Conservation (phyloP, 345 rosid species). For the Linum usitatissimum region DNA sequence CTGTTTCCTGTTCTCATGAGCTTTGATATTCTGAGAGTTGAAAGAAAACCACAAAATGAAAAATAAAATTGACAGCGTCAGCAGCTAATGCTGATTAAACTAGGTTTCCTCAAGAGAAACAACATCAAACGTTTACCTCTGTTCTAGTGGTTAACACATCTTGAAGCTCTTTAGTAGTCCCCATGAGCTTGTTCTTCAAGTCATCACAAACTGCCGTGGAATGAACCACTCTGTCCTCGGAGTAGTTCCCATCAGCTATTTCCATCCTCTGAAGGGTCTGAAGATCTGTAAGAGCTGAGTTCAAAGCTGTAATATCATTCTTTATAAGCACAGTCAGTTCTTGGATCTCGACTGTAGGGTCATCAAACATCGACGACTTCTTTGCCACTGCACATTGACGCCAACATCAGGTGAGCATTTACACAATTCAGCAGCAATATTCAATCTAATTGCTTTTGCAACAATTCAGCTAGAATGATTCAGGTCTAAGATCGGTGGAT, state of each 20-base stretch:
- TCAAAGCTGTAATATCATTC: slow-evolving; percentile 66
- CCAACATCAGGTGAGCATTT: not conserved
- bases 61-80: not conserved
- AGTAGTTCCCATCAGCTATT: slow-evolving; percentile 59
- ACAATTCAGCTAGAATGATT: not conserved
- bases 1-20: slow-evolving; percentile 77
- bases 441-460: not conserved
- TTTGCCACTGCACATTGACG: slow-evolving; percentile 47
- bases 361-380: slow-evolving; percentile 79
- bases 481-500: slow-evolving; percentile 3
- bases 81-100: not conserved
- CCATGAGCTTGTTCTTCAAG: slow-evolving; percentile 74
- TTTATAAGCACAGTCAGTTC: slow-evolving; percentile 70
- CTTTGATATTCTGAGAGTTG: slow-evolving; percentile 60
- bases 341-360: slow-evolving; percentile 69
- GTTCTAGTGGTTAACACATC: slow-evolving; percentile 76
- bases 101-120: not conserved
- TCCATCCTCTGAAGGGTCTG: slow-evolving; percentile 75
- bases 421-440: not conserved
- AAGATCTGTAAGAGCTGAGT: slow-evolving; percentile 63
- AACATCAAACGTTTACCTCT: slow-evolving; percentile 37
- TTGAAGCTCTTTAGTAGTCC: slow-evolving; percentile 68
- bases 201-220: slow-evolving; percentile 75
- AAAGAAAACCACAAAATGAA: not conserved
- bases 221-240: slow-evolving; percentile 64